Percentiles rank a stretch among this genome's conserved stretches.
phyloP scores from a whole-genome alignment of 2,329 filamentous ascomycete species.

The Fusarium sp. region DNA sequence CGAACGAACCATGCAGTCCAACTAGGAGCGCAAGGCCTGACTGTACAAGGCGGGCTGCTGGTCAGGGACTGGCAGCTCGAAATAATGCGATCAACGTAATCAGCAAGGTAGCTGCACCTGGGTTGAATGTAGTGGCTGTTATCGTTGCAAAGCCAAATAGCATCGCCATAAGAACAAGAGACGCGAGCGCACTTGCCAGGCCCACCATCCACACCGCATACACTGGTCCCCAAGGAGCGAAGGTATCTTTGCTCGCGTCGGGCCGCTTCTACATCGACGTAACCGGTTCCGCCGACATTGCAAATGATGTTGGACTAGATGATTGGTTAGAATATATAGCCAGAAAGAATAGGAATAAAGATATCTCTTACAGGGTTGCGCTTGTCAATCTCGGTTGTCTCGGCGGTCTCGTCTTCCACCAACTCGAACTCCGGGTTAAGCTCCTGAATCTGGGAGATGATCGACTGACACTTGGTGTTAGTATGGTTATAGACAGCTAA shows the following conservation, averaged over 20 bases:
- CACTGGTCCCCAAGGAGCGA: not conserved
- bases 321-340: not conserved
- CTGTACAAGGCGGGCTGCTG: not conserved
- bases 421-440: not conserved
- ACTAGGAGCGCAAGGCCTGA: not conserved
- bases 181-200: not conserved
- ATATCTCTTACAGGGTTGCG: not conserved
- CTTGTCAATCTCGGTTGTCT: not conserved
- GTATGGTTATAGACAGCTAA: not conserved
- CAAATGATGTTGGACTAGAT: not conserved
- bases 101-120: not conserved
- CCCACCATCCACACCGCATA: not conserved
- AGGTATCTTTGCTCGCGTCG: not conserved
- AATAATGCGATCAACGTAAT: not conserved
- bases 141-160: conserved; percentile 1
- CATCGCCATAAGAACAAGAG: not conserved
- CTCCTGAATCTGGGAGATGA: not conserved
- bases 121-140: not conserved
- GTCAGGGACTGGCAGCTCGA: not conserved
- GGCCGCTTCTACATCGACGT: not conserved
- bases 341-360: too few species aligned
- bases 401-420: not conserved
- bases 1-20: not conserved
- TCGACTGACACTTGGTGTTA: not conserved
- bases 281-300: not conserved